These are phyloP conservation scores for Suillus subluteus DNA, from an alignment of 768 basidiomycete species.

Conservation along the genomic window DNA sequence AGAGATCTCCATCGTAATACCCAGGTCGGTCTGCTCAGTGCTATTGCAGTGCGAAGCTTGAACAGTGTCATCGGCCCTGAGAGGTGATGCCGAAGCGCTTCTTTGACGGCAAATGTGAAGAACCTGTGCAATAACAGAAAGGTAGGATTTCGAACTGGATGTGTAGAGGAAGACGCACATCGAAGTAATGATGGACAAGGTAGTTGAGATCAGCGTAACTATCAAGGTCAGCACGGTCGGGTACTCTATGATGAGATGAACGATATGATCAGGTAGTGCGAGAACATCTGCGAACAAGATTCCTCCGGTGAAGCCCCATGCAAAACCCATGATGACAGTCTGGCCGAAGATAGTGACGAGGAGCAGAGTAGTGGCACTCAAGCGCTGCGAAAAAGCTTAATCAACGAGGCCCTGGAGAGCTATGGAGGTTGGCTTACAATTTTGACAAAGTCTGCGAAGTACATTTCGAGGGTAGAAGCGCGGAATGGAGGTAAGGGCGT, in stretches of 20 bases:
- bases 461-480: neutral
- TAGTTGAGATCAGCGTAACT: neutral
- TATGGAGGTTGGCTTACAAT: neutral
- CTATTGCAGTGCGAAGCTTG: slow-evolving; percentile 4
- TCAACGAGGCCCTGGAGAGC: neutral
- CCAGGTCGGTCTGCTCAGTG: slow-evolving; percentile 1
- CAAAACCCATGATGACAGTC: slow-evolving; percentile 1
- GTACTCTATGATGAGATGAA: neutral
- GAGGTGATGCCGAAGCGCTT: neutral
- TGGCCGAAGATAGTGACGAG: neutral
- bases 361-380: neutral
- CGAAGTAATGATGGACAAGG: slow-evolving; percentile 1
- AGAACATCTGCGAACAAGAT: neutral
- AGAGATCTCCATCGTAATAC: neutral
- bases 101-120: neutral
- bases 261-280: neutral
- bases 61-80: slow-evolving; percentile 1
- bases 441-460: neutral
- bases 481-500: too few relatives aligned
- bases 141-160: neutral
- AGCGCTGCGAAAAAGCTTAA: neutral
- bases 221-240: slow-evolving; percentile 2
- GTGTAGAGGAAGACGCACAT: neutral
- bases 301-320: slow-evolving; percentile 3
- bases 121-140: neutral